Base-by-base conservation (phyloP, 2,329 filamentous ascomycete genomes). In the Coccinonectria pachysandricola region DNA sequence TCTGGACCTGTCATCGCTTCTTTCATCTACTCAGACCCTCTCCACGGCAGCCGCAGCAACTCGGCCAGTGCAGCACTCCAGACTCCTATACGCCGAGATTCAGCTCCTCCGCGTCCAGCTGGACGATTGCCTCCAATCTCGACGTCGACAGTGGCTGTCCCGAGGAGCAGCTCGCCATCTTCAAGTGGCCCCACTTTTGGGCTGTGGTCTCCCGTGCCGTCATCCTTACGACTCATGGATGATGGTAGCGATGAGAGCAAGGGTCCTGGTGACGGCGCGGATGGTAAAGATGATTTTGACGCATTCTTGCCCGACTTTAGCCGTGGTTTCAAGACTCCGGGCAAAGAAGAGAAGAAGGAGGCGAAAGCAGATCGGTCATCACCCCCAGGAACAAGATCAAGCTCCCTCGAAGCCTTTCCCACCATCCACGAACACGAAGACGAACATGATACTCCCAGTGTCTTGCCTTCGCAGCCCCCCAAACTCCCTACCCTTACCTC, bases 281-380 rank as follows among this genome's bases (percentile, higher is more conserved):
- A 35, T 5, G 42, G 47, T 5, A 39, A 41, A 16, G 65, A 68
- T 3, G 60, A 66, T n/a, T 60, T 66, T 18, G 60, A 66, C 24
- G 48, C 58, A 25, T 58, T 70, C 41, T 53, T 71, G 5, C 57
- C 69, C 2, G 62, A 71, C 41, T 71, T 74, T 43, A 60, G 62
- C 23, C 55, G 52, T 35, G 53, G 35, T 5, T 54, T 55, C 27
- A 36, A 45, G 12, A 21, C 39, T 8, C 21, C 32, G 8, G 23
- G 10, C 20, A 26, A 15, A 19, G 36, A 43, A 11, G 33, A 35
- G 12, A 42, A 39, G 24, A 24, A 34, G 19, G 26, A 21, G 7
- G 21, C 24, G 15, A 14, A 23, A 7, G 16, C 12, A 8, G 10
- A 15, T 18, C 21, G 26, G 12, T 20, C 15, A 17, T n/a, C 26